phyloP scores from a whole-genome alignment of 2,329 filamentous ascomycete species.

The Aspergillus neoniger region DNA sequence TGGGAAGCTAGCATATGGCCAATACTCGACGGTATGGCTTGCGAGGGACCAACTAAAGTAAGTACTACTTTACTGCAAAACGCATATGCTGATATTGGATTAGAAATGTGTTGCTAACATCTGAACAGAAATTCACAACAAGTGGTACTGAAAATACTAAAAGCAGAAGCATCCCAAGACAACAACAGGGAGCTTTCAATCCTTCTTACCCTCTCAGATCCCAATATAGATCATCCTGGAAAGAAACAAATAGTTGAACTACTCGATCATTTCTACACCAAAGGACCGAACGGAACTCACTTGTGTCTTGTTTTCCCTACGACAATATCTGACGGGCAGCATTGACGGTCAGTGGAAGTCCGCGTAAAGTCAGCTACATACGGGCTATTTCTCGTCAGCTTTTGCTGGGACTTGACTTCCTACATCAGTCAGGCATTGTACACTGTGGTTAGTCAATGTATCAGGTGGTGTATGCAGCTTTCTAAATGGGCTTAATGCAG shows the following conservation, averaged over 20 bases:
- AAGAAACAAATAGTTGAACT: constrained; percentile 23
- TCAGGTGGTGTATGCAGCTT: not conserved
- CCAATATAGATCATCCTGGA: constrained; percentile 20
- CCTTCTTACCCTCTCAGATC: constrained; percentile 17
- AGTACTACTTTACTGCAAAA: not conserved
- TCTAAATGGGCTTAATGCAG: constrained; percentile 9
- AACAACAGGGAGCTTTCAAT: constrained; percentile 25
- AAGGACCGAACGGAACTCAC: constrained; percentile 27
- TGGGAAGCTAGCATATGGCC: constrained; percentile 24
- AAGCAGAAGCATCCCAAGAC: constrained; percentile 23
- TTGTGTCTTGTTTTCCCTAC: constrained; percentile 29
- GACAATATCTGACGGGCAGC: constrained; percentile 27
- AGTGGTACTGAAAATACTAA: constrained; percentile 30
- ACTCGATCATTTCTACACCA: constrained; percentile 27
- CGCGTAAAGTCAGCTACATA: constrained; percentile 17
- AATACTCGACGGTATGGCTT: constrained; percentile 30
- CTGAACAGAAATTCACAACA: constrained; percentile 19
- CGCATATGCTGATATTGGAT: not conserved
- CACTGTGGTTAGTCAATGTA: constrained; percentile 21
- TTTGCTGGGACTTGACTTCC: constrained; percentile 21
- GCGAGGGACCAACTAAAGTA: constrained; percentile 20
- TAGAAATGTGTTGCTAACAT: not conserved
- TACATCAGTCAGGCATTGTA: constrained; percentile 20
- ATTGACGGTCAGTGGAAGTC: constrained; percentile 19
- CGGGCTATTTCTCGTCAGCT: constrained; percentile 22